These are phyloP conservation scores for Hansenula sp. DNA, from an alignment of 1,139 yeast species.

Conservation along the genomic window DNA sequence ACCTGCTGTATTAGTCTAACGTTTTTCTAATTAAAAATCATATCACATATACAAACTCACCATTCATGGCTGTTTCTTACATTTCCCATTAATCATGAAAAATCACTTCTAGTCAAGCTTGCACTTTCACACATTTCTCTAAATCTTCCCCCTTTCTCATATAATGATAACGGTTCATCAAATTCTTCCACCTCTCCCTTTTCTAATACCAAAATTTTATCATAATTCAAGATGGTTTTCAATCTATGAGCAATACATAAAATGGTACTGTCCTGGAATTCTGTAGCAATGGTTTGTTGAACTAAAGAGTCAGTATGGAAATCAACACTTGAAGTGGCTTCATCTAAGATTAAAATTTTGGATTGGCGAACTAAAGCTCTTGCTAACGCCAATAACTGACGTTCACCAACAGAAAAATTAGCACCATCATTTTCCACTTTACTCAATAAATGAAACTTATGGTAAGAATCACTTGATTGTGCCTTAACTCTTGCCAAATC, in stretches of 20 bases:
- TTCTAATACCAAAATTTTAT: slow-evolving; percentile 58
- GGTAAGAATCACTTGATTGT: slow-evolving; percentile 28
- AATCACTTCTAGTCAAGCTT: no score
- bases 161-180: slow-evolving; percentile 48
- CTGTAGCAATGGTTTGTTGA: slow-evolving; percentile 55
- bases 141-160: slow-evolving; percentile 40
- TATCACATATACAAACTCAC: no score
- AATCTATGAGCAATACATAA: slow-evolving; percentile 74
- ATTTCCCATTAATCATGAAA: no score
- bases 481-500: slow-evolving; percentile 26
- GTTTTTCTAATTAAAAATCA: no score
- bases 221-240: slow-evolving; percentile 59
- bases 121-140: slow-evolving; percentile 56
- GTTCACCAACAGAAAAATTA: slow-evolving; percentile 70
- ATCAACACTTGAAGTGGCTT: slow-evolving; percentile 78
- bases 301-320: slow-evolving; percentile 67
- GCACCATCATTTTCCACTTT: slow-evolving; percentile 66
- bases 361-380: slow-evolving; percentile 66
- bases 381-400: slow-evolving; percentile 68
- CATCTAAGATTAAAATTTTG: slow-evolving; percentile 64
- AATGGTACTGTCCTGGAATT: slow-evolving; percentile 60
- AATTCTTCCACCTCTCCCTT: slow-evolving; percentile 54
- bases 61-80: no score
- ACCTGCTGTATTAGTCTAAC: no score
- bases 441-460: slow-evolving; percentile 63